phyloP scores from a whole-genome alignment of 108 stramenopile species.

The Mayamaea pseudoterrestris region DNA sequence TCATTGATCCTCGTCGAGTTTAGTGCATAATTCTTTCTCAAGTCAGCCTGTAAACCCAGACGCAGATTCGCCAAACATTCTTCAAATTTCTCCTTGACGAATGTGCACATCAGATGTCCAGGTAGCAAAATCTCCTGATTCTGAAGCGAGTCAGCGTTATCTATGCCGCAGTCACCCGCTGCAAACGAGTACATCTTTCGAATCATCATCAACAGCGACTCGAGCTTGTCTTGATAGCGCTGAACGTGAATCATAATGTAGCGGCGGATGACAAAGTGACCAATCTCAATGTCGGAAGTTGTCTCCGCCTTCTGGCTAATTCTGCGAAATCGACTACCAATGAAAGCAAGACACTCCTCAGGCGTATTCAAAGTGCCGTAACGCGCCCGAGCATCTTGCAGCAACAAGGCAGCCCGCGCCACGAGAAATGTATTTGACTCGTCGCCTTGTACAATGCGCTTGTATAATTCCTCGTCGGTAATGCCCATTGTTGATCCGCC shows the following conservation, averaged over 20 bases:
- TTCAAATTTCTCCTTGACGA: conserved; percentile 94
- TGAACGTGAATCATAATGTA: conserved; percentile 80
- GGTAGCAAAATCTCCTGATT: conserved; percentile 93
- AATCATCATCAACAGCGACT: conserved; percentile 75
- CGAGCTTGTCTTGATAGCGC: conserved; percentile 82
- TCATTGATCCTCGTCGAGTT: conserved; percentile 28
- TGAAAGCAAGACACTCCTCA: conserved; percentile 80
- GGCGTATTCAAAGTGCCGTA: conserved; percentile 68
- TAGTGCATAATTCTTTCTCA: conserved; percentile 49
- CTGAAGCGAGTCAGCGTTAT: conserved; percentile 92
- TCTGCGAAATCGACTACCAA: conserved; percentile 86
- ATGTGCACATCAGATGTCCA: conserved; percentile 80
- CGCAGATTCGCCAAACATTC: conserved; percentile 66
- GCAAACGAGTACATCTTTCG: conserved; percentile 93
- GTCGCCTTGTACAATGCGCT: conserved; percentile 75
- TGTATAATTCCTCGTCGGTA: conserved; percentile 86
- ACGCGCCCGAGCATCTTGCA: conserved; percentile 82
- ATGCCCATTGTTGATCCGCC: conserved; percentile 29
- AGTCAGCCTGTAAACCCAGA: conserved; percentile 49
- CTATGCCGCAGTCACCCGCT: conserved; percentile 85
- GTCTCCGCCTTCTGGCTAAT: conserved; percentile 54
- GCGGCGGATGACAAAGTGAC: conserved; percentile 76
- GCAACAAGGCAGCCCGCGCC: conserved; percentile 82
- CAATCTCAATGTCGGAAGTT: conserved; percentile 77
- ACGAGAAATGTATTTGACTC: conserved; percentile 84